phyloP scores from a whole-genome alignment of 2,329 filamentous ascomycete genomes.

The Cladophialophora carrionii region DNA sequence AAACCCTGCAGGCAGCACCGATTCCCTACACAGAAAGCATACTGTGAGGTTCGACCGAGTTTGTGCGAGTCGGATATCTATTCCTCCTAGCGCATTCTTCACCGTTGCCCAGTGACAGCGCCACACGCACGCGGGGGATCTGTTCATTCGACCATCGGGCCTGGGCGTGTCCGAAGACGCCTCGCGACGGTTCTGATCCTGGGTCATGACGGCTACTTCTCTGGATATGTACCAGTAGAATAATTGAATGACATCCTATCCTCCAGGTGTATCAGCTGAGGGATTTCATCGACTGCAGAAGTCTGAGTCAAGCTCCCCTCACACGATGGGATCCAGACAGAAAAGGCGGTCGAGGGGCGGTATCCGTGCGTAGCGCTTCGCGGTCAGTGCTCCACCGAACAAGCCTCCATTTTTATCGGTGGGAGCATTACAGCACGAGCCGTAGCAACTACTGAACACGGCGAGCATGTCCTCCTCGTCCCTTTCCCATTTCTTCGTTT shows the following conservation, averaged over 20 bases:
- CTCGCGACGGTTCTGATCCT: background rate
- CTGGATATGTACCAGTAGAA: background rate
- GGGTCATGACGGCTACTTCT: background rate
- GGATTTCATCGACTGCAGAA: too few relatives aligned
- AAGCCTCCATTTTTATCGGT: background rate
- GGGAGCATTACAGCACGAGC: background rate
- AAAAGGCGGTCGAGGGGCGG: too few relatives aligned
- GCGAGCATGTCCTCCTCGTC: background rate
- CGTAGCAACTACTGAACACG: background rate
- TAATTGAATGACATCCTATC: background rate
- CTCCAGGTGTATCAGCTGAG: too few relatives aligned
- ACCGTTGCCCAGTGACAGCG: background rate
- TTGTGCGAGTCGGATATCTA: conserved; percentile 8
- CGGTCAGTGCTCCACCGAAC: background rate
- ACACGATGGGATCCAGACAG: too few relatives aligned
- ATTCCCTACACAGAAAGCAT: background rate
- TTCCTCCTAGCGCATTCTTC: conserved; percentile 9
- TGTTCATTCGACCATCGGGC: background rate
- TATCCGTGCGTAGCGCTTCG: background rate
- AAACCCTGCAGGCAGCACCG: background rate
- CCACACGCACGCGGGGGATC: too few relatives aligned
- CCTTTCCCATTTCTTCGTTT: background rate
- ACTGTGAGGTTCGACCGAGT: conserved; percentile 11
- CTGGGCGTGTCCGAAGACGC: background rate
- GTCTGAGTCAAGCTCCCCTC: too few relatives aligned